These are phyloP conservation scores for Pseudonectria foliicola DNA, from an alignment of 2,329 filamentous ascomycete species.

Conservation along the genomic window DNA sequence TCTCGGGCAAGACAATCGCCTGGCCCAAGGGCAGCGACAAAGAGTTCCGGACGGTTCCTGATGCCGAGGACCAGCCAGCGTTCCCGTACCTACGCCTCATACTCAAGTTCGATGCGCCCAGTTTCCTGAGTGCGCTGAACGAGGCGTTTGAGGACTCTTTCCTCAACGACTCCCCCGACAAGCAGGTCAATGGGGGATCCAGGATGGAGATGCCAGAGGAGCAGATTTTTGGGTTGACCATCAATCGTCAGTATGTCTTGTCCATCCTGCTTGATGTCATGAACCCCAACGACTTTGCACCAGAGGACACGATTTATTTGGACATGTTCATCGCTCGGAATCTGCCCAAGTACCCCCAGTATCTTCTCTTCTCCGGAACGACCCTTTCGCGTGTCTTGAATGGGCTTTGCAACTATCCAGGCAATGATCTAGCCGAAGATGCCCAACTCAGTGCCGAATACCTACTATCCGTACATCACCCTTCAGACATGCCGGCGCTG, in stretches of 20 bases:
- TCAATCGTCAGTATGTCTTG: conserved; percentile 88
- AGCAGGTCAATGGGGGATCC: conserved; percentile 45
- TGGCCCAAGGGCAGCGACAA: conserved; percentile 64
- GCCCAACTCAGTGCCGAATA: conserved; percentile 97
- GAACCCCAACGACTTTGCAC: conserved; percentile 66
- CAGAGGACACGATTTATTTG: conserved; percentile 83
- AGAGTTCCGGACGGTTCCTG: conserved; percentile 53
- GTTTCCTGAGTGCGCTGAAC: conserved; percentile 90
- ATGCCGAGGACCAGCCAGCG: conserved; percentile 55
- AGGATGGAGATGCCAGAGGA: conserved; percentile 53
- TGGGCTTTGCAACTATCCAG: conserved; percentile 79
- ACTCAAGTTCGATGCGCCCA: conserved; percentile 81
- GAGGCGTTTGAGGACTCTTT: conserved; percentile 96
- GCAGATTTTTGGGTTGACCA: conserved; percentile 60
- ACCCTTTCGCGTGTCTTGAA: conserved; percentile 73
- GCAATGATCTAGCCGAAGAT: conserved; percentile 75
- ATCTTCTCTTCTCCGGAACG: conserved; percentile 82
- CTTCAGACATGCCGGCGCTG: conserved; percentile 68
- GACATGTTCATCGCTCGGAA: conserved; percentile 99
- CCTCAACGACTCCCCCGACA: conserved; percentile 71
- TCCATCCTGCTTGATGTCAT: conserved; percentile 89
- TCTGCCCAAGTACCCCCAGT: conserved; percentile 92
- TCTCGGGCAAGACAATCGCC: conserved; percentile 69
- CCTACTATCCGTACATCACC: conserved; percentile 85
- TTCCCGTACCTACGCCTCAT: conserved; percentile 83